Evolutionary conservation across 805 yeast genomes (phyloP).

Genomic region (Metschnikowia colocasiae): DNA sequence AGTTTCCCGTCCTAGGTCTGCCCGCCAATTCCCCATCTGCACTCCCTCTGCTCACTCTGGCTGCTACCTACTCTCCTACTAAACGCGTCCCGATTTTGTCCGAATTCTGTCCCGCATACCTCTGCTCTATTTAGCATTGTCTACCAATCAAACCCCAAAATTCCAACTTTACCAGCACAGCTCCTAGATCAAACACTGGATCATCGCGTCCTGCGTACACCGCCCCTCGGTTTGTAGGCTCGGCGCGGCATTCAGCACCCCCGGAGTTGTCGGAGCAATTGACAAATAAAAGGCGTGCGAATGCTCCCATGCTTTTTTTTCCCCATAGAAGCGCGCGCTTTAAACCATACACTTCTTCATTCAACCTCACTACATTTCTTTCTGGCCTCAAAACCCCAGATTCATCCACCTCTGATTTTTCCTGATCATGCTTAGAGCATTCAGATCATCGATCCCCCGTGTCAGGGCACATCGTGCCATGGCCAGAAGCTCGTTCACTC

Average conservation of each 20-base stretch:
- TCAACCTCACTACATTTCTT: conserved; percentile 3
- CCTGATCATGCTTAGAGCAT: conserved; percentile 40
- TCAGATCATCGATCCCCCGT: conserved; percentile 36
- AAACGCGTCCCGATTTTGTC: too few relatives aligned
- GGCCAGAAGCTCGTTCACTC: conserved; percentile 17
- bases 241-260: conserved; percentile 9
- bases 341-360: neutral
- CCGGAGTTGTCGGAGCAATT: conserved; percentile 13
- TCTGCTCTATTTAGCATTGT: too few relatives aligned
- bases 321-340: conserved; percentile 5
- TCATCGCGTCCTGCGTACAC: neutral
- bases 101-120: too few relatives aligned
- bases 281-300: conserved; percentile 15
- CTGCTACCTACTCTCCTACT: too few relatives aligned
- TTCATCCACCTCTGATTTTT: neutral
- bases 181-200: too few relatives aligned
- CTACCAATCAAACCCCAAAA: too few relatives aligned
- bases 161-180: too few relatives aligned
- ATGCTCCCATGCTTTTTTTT: conserved; percentile 7
- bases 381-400: conserved; percentile 2
- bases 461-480: conserved; percentile 31
- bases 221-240: neutral
- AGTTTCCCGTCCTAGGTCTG: too few relatives aligned
- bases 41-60: too few relatives aligned
- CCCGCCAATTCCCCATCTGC: too few relatives aligned